Percentiles rank a stretch among this genome's conserved stretches.
Evolutionary conservation across 1,284 basidiomycete species (phyloP).

Genomic region (Papiliotrema flavescens): DNA sequence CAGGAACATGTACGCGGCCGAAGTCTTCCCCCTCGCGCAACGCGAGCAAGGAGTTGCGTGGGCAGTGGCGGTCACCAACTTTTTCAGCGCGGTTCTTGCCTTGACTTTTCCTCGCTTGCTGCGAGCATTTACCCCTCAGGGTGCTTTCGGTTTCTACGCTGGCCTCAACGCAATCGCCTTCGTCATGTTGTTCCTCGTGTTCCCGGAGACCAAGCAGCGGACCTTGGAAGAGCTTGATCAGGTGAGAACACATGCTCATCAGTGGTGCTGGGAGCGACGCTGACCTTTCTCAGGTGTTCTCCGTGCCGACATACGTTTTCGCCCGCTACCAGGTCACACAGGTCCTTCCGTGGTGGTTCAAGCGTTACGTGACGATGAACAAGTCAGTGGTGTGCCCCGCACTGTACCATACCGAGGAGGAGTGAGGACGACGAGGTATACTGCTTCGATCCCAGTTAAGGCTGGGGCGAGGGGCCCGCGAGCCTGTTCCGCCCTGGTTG

Average conservation of each 20-base stretch:
- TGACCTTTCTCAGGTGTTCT: slow-evolving; percentile 13
- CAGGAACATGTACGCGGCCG: slow-evolving; percentile 51
- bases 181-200: slow-evolving; percentile 56
- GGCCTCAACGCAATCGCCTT: slow-evolving; percentile 58
- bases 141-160: slow-evolving; percentile 56
- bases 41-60: slow-evolving; percentile 55
- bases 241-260: slow-evolving; percentile 53
- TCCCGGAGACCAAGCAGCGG: slow-evolving; percentile 58
- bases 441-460: too few species aligned
- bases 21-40: slow-evolving; percentile 52
- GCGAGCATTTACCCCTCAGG: slow-evolving; percentile 34
- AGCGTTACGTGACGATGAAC: slow-evolving; percentile 10
- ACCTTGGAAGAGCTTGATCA: slow-evolving; percentile 69
- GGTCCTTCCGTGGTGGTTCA: slow-evolving; percentile 8
- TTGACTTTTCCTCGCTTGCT: slow-evolving; percentile 52
- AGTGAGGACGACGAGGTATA: too few species aligned
- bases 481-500: too few species aligned
- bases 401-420: too few species aligned
- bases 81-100: slow-evolving; percentile 54
- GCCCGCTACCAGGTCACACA: slow-evolving; percentile 57
- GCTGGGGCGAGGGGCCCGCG: too few species aligned
- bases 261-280: too few species aligned
- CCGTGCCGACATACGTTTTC: slow-evolving; percentile 59
- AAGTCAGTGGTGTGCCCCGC: too few species aligned
- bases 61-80: slow-evolving; percentile 39